Evolutionary conservation across 2,329 filamentous ascomycete species (phyloP), one percentile per base, ranked within the genome.

Genomic region (Colletotrichum musicola): DNA sequence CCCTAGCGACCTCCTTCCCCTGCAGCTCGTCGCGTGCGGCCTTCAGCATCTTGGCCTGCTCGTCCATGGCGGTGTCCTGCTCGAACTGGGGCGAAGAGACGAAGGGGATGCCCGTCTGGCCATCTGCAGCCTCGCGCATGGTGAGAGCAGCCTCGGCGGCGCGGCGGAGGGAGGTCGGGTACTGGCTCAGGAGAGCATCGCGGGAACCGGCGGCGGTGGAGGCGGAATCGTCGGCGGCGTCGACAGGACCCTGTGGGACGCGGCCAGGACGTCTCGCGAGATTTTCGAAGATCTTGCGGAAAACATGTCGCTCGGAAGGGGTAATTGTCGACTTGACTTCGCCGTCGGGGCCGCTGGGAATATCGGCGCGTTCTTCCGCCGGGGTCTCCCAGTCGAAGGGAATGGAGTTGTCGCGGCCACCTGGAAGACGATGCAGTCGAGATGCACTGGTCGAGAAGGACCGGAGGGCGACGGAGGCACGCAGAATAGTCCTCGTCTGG

Each of bases 401-500:
- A 35, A 90, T 85, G 55, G 79, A 77, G 25, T 68, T 64, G 30
- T 59, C 46, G 16, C 7, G 73, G 71, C 46, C 20, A 18, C n/a
- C 20, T 49, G 10, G 77, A 3, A 50, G 75, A 18, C 77, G 49
- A 5, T 54, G 27, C 14, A 38, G 50, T 25, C 74, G 62, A 57
- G 22, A 16, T 40, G 62, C 51, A 13, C 56, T 68, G 2, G 67
- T 63, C 5, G 56, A 74, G 58, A 68, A 65, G 65, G 71, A 72
- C 38, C 58, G 70, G 35, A 57, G 62, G 40, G 72, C 73, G 50
- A 68, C 42, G 10, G 66, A 62, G 80, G 75, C 72, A 5, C 80
- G 78, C 66, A 82, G 79, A 38, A 91, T 84, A 0, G 92, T 93
- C 68, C 86, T 82, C 5, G 92, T 94, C 72, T 92, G 90, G 75